A percentile compares a stretch with the other conserved stretches of the same genome.
Conservation (phyloP, 306 rosid species). For the Rosa multiflora region DNA sequence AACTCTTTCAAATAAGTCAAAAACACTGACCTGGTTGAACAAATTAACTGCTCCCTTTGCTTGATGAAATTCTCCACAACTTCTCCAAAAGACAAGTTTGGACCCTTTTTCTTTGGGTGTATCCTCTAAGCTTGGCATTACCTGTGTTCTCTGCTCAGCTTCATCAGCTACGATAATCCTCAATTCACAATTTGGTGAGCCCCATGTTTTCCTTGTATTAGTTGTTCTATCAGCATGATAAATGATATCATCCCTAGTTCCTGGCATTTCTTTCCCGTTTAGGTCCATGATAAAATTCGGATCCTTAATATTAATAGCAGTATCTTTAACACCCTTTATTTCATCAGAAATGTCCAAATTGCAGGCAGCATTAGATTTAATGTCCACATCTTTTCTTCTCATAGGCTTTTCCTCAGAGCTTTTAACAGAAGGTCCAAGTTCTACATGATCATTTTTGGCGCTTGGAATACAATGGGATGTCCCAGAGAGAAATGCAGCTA, state of each 20-base stretch:
- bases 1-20: conserved; percentile 15
- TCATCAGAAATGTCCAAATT: conserved; percentile 34
- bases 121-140: conserved; percentile 35
- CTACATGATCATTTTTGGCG: conserved; percentile 39
- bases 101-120: conserved; percentile 83
- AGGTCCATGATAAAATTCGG: conserved; percentile 41
- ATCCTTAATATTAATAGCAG: conserved; percentile 31
- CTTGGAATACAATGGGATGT: conserved; percentile 38
- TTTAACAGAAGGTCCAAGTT: conserved; percentile 34
- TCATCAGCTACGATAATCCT: conserved; percentile 67
- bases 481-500: conserved; percentile 91
- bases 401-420: conserved; percentile 36
- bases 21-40: conserved; percentile 66
- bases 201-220: conserved; percentile 67
- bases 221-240: conserved; percentile 63
- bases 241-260: conserved; percentile 54
- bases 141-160: conserved; percentile 44
- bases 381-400: conserved; percentile 37
- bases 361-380: conserved; percentile 35
- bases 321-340: conserved; percentile 44
- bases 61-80: conserved; percentile 54
- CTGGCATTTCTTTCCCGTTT: conserved; percentile 43
- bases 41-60: conserved; percentile 47
- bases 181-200: conserved; percentile 58
- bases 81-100: conserved; percentile 65